Conservation (phyloP, 2,329 filamentous ascomycete species). For the Stemphylium lycopersici region DNA sequence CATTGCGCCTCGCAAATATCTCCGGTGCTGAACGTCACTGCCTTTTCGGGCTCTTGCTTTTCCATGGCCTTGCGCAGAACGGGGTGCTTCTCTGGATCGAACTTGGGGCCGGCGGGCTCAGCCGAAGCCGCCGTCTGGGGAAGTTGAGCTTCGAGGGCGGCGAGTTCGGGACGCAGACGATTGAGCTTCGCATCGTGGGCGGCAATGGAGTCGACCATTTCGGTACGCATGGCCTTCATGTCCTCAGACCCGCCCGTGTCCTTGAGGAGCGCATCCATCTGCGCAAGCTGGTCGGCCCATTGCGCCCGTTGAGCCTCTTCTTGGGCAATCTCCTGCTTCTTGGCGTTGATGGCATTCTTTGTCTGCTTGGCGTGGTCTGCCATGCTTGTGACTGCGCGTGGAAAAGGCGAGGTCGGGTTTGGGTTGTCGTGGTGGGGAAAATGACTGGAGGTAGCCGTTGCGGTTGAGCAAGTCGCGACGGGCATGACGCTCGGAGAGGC, state of each 20-base stretch:
- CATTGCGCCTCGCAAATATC: conserved; percentile 91
- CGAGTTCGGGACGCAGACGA: conserved; percentile 66
- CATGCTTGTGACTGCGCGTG: conserved; percentile 17
- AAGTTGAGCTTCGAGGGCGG: conserved; percentile 57
- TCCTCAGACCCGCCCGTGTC: conserved; percentile 81
- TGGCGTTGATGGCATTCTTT: conserved; percentile 36
- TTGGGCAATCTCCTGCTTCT: conserved; percentile 31
- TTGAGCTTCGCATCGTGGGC: conserved; percentile 76
- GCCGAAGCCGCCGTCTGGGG: conserved; percentile 42
- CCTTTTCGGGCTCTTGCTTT: conserved; percentile 41
- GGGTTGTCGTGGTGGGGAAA: background rate
- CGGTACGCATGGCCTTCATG: conserved; percentile 78
- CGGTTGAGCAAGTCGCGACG: conserved; percentile 16
- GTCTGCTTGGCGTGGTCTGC: conserved; percentile 32
- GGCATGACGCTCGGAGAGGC: conserved; percentile 17
- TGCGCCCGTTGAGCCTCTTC: conserved; percentile 28
- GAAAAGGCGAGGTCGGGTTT: background rate
- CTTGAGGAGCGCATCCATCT: conserved; percentile 79
- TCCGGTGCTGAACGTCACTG: conserved; percentile 77
- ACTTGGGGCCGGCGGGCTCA: conserved; percentile 60
- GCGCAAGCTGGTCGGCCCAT: conserved; percentile 25
- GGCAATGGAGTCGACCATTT: conserved; percentile 81
- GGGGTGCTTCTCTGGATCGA: conserved; percentile 80
- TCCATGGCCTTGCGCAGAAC: conserved; percentile 64
- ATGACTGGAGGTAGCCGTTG: conserved; percentile 4